Conservation (phyloP, 2,329 filamentous ascomycete genomes). For the Rugonectria rugulosa region DNA sequence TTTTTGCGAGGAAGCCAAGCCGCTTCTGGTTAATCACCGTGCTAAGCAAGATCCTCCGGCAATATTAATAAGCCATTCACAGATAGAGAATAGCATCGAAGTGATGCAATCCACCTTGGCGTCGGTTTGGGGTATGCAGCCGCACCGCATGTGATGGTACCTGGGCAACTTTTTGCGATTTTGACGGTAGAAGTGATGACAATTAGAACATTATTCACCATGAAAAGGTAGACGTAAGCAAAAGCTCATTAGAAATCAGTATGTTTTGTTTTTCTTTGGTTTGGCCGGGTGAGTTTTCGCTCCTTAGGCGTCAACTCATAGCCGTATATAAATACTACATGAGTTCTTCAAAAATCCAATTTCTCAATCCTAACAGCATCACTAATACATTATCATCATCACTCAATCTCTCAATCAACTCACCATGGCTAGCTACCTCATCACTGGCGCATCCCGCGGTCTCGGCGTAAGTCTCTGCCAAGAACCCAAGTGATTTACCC, state of each 20-base stretch:
- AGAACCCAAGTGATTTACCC: not conserved
- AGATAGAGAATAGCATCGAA: not conserved
- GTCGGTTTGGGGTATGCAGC: not conserved
- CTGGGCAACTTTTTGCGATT: not conserved
- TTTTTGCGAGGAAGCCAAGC: not conserved
- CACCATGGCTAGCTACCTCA: not conserved
- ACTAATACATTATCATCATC: not conserved
- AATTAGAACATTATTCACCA: not conserved
- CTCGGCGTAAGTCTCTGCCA: not conserved
- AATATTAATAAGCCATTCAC: not conserved
- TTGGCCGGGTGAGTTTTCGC: too few relatives aligned
- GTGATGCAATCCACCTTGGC: not conserved
- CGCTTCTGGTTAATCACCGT: not conserved
- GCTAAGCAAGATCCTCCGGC: not conserved
- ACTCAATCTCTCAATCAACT: not conserved
- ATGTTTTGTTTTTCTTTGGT: too few relatives aligned
- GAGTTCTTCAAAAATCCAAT: not conserved
- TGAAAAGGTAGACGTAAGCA: too few relatives aligned
- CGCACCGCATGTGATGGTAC: not conserved
- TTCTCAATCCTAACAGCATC: not conserved
- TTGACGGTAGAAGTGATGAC: not conserved
- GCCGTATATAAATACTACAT: not conserved
- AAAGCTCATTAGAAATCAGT: too few relatives aligned
- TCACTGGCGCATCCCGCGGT: conserved; percentile 5
- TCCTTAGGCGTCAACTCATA: too few relatives aligned